Base-by-base conservation (phyloP, 306 rosid species). In the Urtica urens region DNA sequence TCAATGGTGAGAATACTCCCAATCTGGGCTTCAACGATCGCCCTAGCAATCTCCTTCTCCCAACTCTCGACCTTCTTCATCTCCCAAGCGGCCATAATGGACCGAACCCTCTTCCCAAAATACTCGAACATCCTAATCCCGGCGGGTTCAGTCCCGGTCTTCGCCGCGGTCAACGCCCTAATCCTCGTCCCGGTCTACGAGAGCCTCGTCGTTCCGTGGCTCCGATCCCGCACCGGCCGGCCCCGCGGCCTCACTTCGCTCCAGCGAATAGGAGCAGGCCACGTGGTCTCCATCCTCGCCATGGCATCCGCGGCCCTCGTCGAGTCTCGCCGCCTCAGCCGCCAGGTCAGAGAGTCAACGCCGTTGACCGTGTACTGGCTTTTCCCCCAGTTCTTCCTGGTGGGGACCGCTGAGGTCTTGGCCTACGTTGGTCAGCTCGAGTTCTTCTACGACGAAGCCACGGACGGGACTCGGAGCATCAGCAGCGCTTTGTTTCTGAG, bases 401-500 rank as follows among this genome's bases (percentile, higher is more conserved):
- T 83, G 1, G 88, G 94, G 0, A 18, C 38, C 6, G 80, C 88
- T 6, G 82, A 83, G 59, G 82, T 73, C 41, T 83, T 79, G 53
- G 50, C 88, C 0, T 75, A 76, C 34, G 94, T 76, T 12, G 88
- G 94, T 8, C 85, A 79, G 34, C 38, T 76, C 40, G 94, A 83
- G 65, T 83, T 76, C 23, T 83, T 79, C 43, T 76, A 79, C 53
- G 78, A 76, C 14, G 80, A 76, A 48, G 80, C 83, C 1, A 78
- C 88, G 0, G 88, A 79, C 7, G 86, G 86, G 3, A 78, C 78
- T 3, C 51, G 76, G 27, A 78, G 86, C 43, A 55, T 78, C 12
- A 74, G 79, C 16, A 78, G 82, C 53, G 86, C 82, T 0, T 26
- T 74, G 57, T 78, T 74, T 47, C 42, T 78, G 49, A 38, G 54